Conservation (phyloP, 2,329 filamentous ascomycete species). For the Elsinoe fawcettii region DNA sequence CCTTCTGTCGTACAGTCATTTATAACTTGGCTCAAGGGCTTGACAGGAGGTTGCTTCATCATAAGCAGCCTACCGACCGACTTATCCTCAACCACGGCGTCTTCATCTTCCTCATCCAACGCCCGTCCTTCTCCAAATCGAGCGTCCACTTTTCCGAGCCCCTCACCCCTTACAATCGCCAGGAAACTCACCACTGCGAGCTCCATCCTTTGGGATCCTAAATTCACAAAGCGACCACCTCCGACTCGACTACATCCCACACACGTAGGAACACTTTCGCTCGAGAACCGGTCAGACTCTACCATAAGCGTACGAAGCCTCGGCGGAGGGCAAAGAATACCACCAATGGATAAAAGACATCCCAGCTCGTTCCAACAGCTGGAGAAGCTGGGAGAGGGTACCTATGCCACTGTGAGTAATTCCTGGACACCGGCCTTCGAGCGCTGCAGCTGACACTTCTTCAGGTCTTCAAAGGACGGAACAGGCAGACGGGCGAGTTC, state of each 20-base stretch:
- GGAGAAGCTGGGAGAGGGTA: conserved; percentile 95
- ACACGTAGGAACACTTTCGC: conserved; percentile 41
- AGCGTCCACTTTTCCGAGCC: conserved; percentile 20
- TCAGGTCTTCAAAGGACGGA: conserved; percentile 96
- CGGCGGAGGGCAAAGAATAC: conserved; percentile 36
- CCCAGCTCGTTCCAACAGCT: conserved; percentile 98
- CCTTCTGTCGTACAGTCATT: neutral
- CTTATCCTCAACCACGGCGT: conserved; percentile 17
- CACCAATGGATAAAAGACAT: conserved; percentile 81
- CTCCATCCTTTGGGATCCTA: conserved; percentile 44
- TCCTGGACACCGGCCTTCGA: neutral
- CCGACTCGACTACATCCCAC: conserved; percentile 40
- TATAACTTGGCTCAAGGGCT: neutral
- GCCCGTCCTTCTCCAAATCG: conserved; percentile 19
- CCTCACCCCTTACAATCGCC: conserved; percentile 34
- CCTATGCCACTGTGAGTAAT: conserved; percentile 81
- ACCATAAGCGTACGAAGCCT: conserved; percentile 44
- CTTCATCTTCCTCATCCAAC: conserved; percentile 14
- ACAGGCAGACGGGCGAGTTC: conserved; percentile 91
- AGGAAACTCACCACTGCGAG: conserved; percentile 42
- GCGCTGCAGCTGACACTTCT: conserved; percentile 13
- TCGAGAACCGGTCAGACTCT: conserved; percentile 43
- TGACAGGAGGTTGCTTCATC: conserved; percentile 12
- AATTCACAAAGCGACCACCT: conserved; percentile 37
- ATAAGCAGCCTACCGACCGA: conserved; percentile 13